Base-by-base conservation (phyloP, 1,284 basidiomycete species). In the Boletus sp. region DNA sequence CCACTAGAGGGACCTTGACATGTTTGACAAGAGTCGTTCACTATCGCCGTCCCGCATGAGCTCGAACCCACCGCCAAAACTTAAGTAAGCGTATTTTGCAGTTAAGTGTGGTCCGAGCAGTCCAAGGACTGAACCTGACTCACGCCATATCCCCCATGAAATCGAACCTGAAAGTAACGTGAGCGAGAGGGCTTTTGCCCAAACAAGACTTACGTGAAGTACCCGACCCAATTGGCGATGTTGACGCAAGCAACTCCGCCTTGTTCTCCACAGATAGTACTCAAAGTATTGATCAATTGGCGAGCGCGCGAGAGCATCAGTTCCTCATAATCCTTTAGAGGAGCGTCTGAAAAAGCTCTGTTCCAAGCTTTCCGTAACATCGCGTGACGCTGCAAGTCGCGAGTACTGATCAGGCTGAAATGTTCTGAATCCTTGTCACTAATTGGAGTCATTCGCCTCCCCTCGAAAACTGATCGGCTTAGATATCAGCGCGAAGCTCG, bases 351-450 rank as follows among this genome's bases (percentile, higher is more conserved):
- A 52, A 75, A 72, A 7, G 67, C 74, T 32, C 65, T 62, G 48
- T 66, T 70, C 75, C 75, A 76, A 7, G 66, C 65, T 46, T 64
- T 66, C 20, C 74, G 69, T 27, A 68, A 56, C 9, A 64, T 61
- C 2, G 66, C 60, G 51, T 76, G 74, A 23, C 66, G 63, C 25
- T 58, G 59, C 19, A 63, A 49, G 52, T 71, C 59, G 8, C 63
- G 61, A 8, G 63, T 56, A n/a, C 56, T 56, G 20, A 72, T 65
- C 29, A 75, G 52, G 50, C 39, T 51, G 36, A 55, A 41, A 20
- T 42, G 12, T 17, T 42, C 40, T 13, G 51, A 30, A 6, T 59
- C 49, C 29, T 57, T 42, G 6, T 23, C 10, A 29, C 49, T 63
- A 13, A 44, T 5, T 16, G 37, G 49, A 26, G 60, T 57, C 40